phyloP scores from a whole-genome alignment of 495 filamentous ascomycete genomes.

The Aspergillus baeticus region DNA sequence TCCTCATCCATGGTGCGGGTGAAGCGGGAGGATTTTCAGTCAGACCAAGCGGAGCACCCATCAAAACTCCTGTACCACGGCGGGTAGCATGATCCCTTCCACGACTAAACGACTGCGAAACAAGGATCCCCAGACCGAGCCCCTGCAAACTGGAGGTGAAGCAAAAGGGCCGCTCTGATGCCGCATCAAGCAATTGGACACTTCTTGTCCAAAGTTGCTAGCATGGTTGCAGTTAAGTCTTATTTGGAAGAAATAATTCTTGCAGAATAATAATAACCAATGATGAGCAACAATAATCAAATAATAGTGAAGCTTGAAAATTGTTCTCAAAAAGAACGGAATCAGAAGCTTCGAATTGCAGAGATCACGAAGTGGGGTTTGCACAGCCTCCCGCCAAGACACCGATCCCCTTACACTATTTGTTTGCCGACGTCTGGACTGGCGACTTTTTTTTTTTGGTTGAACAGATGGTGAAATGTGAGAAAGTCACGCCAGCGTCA shows the following conservation, averaged over 20 bases:
- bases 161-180: not conserved
- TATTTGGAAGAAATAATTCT: not conserved
- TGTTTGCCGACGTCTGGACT: not conserved
- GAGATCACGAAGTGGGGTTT: not conserved
- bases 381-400: constrained; percentile 15
- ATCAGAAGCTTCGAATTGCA: not conserved
- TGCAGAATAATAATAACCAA: not conserved
- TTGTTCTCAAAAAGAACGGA: not conserved
- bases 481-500: not conserved
- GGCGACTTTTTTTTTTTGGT: no score
- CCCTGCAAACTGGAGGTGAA: not conserved
- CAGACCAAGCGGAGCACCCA: no score
- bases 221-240: not conserved
- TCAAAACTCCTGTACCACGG: not conserved
- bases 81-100: not conserved
- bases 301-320: constrained; percentile 5
- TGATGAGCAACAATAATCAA: not conserved
- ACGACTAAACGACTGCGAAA: not conserved
- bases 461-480: not conserved
- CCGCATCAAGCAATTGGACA: not conserved
- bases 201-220: not conserved
- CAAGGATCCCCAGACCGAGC: not conserved
- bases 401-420: not conserved
- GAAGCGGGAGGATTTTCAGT: no score
- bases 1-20: not conserved